Evolutionary conservation across 306 rosid species (phyloP).

Genomic region (Nissolia schottii): DNA sequence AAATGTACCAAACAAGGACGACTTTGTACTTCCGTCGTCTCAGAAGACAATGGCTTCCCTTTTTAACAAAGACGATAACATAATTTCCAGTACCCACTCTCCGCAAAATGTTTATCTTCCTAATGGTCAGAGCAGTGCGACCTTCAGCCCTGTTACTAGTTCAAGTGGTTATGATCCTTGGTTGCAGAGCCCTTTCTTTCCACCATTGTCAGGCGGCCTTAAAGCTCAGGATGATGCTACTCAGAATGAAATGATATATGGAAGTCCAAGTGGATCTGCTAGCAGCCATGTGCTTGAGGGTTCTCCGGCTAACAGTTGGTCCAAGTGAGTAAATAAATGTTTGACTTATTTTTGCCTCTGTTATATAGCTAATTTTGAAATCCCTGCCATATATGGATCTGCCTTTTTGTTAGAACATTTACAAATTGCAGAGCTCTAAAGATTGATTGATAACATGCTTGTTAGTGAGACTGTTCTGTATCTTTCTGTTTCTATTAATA

Average conservation of each 20-base stretch:
- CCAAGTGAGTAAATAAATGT: slow-evolving; percentile 63
- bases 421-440: background rate
- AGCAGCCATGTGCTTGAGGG: slow-evolving; percentile 55
- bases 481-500: background rate
- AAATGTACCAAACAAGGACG: slow-evolving; percentile 65
- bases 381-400: slow-evolving; percentile 17
- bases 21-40: slow-evolving; percentile 60
- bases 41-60: slow-evolving; percentile 75
- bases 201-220: slow-evolving; percentile 61
- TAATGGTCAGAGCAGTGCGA: slow-evolving; percentile 64
- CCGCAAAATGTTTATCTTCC: slow-evolving; percentile 65
- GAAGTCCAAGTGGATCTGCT: slow-evolving; percentile 60
- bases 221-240: slow-evolving; percentile 55
- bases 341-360: background rate
- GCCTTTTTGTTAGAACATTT: slow-evolving; percentile 1
- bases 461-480: background rate
- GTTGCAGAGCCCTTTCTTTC: slow-evolving; percentile 63
- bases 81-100: slow-evolving; percentile 53
- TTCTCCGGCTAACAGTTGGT: slow-evolving; percentile 63
- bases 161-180: slow-evolving; percentile 76
- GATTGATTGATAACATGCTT: background rate
- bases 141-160: slow-evolving; percentile 57
- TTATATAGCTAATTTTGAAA: background rate
- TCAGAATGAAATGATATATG: slow-evolving; percentile 61
- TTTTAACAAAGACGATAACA: slow-evolving; percentile 69